Conservation (phyloP, 163 green algal genomes). For the Smithsoniella earleae region DNA sequence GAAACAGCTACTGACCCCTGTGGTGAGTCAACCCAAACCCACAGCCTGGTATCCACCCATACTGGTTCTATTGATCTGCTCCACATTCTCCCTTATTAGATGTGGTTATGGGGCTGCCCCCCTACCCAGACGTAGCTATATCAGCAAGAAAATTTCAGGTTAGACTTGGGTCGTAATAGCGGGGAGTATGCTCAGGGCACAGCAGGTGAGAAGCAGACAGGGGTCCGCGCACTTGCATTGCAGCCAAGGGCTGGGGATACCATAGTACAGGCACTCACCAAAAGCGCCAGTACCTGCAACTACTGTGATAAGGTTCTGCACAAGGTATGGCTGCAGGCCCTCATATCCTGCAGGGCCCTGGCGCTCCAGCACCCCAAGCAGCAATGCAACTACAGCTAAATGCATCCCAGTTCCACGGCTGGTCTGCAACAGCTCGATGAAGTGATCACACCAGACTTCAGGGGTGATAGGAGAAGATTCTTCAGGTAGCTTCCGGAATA, state of each 20-base stretch:
- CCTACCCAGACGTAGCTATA: too few relatives aligned
- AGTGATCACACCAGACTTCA: slow-evolving; percentile 41
- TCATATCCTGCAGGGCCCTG: slow-evolving; percentile 68
- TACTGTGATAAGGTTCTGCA: slow-evolving; percentile 72
- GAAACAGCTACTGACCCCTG: too few relatives aligned
- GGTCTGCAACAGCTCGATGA: slow-evolving; percentile 64
- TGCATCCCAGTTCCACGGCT: slow-evolving; percentile 82
- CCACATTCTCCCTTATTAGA: too few relatives aligned
- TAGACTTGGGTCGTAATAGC: too few relatives aligned
- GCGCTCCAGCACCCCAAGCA: slow-evolving; percentile 72
- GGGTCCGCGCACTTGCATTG: slow-evolving; percentile 84
- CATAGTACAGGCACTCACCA: slow-evolving; percentile 96
- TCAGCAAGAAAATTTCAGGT: too few relatives aligned
- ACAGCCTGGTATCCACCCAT: too few relatives aligned
- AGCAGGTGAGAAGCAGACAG: too few relatives aligned
- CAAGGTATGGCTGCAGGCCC: slow-evolving; percentile 59
- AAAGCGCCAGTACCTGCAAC: slow-evolving; percentile 53
- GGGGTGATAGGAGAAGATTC: slow-evolving; percentile 44
- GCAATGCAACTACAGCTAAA: slow-evolving; percentile 66
- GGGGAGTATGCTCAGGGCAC: too few relatives aligned
- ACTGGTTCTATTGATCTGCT: too few relatives aligned
- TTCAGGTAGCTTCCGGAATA: slow-evolving; percentile 81
- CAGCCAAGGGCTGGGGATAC: slow-evolving; percentile 92
- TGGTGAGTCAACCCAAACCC: too few relatives aligned
- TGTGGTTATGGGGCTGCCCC: too few relatives aligned